Evolutionary conservation across 2,329 filamentous ascomycete species (phyloP), one percentile per base, ranked within the genome.

Genomic region (Aspergillus sp.): DNA sequence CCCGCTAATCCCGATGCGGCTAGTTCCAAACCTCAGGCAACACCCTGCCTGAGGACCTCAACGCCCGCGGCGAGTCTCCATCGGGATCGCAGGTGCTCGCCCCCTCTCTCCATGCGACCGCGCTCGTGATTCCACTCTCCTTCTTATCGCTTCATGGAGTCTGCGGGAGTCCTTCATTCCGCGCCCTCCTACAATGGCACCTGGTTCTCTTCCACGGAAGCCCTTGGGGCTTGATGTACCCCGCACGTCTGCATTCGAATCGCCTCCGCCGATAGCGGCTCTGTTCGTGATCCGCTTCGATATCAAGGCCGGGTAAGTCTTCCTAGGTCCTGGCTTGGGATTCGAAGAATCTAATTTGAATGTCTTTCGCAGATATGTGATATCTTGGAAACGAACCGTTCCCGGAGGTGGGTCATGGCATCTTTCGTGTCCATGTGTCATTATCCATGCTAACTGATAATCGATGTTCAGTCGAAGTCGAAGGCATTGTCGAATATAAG

Each of bases 401-500:
- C 82, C 87, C 14, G 87, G 86, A 52, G 83, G 94, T 78, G 82
- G 85, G 76, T 72, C 36, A 46, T 46, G 31, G 14, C 45, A 39
- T 55, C 45, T 45, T 45, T 52, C 42, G 42, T 45, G 54, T 24
- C 36, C 36, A n/a, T 16, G 32, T 55, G 45, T 54, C 12, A 39
- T 46, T 16, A 31, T 55, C 58, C 59, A 31, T 49, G 32, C 20
- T 46, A 20, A 46, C 14, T 18, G 52, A 59, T 57, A 52, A 59
- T 49, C 53, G 47, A 24, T 54, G 55, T 51, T 59, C 58, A 84
- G 82, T 86, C 46, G 75, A 82, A 51, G 84, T 98, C 52, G 91
- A 96, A 67, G 92, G 92, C 57, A 87, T 90, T 24, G 92, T 97
- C 70, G 95, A 99, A 78, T 99, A 92, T 84, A 98, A 97, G 78